Evolutionary conservation across 2,329 filamentous ascomycete species (phyloP).

Genomic region (Paecilomyces niveus): DNA sequence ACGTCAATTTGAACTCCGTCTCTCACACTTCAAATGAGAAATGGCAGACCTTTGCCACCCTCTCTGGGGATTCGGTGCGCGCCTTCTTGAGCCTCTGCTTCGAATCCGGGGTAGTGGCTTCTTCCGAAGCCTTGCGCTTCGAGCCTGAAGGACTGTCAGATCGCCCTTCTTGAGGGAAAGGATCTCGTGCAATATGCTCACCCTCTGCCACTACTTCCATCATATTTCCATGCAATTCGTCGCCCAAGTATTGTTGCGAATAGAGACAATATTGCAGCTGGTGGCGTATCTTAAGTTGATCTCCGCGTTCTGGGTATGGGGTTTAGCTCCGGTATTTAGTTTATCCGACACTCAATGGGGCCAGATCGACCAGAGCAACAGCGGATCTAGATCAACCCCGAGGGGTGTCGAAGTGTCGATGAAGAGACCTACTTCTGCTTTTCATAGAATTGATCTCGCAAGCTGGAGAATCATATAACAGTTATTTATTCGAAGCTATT

Average conservation of each 20-base stretch:
- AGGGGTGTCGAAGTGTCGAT: background rate
- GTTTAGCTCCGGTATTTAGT: slow-evolving; percentile 14
- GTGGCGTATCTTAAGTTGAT: slow-evolving; percentile 3
- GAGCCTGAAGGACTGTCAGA: slow-evolving; percentile 17
- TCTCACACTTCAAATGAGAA: background rate
- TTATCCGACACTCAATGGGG: slow-evolving; percentile 15
- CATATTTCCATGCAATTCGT: slow-evolving; percentile 12
- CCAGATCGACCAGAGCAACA: slow-evolving; percentile 14
- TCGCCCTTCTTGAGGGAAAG: background rate
- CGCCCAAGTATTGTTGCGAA: slow-evolving; percentile 1
- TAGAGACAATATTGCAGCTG: background rate
- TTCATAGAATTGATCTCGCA: background rate
- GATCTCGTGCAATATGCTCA: slow-evolving; percentile 13
- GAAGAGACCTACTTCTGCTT: background rate
- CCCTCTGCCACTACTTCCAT: slow-evolving; percentile 23
- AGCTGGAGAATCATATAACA: background rate
- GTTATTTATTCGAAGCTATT: background rate
- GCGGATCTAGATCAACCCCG: slow-evolving; percentile 2
- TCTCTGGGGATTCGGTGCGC: slow-evolving; percentile 40
- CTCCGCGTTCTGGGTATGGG: slow-evolving; percentile 13
- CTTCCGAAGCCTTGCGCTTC: slow-evolving; percentile 47
- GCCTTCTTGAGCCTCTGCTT: slow-evolving; percentile 42
- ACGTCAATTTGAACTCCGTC: background rate
- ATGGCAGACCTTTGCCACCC: slow-evolving; percentile 22
- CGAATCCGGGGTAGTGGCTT: slow-evolving; percentile 36